Conservation (phyloP, 2,329 filamentous ascomycete species). For the Cylindrodendrum hubeiense region DNA sequence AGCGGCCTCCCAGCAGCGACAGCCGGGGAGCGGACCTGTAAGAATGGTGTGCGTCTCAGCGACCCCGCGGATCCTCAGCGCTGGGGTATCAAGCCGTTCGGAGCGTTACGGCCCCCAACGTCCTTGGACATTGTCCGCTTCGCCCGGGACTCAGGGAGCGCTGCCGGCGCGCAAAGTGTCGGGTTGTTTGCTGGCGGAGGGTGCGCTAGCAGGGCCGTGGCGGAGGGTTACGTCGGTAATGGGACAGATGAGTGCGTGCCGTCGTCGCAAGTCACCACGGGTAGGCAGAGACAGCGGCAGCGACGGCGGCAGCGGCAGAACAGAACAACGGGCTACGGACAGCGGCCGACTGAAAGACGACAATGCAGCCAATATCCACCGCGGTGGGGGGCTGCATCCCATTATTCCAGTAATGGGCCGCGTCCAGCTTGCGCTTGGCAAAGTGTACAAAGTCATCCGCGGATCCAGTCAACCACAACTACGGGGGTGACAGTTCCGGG, state of each 20-base stretch:
- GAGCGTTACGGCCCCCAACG: not conserved
- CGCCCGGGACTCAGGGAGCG: not conserved
- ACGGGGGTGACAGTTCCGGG: slow-evolving; percentile 10
- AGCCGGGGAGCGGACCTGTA: not conserved
- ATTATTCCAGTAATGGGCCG: not conserved
- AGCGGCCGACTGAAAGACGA: not conserved
- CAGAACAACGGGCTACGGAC: not conserved
- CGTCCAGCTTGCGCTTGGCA: not conserved
- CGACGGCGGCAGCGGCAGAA: too few relatives aligned
- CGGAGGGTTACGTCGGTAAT: not conserved
- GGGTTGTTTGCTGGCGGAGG: not conserved
- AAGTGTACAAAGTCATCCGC: not conserved
- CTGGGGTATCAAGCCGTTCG: not conserved
- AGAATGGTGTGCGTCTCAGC: too few relatives aligned
- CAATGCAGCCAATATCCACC: not conserved
- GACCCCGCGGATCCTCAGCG: not conserved
- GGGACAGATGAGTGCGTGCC: not conserved
- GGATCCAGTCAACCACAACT: not conserved
- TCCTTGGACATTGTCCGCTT: not conserved
- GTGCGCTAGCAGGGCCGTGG: not conserved
- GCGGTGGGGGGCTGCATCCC: not conserved
- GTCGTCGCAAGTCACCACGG: too few relatives aligned
- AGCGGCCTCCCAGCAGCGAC: slow-evolving; percentile 6
- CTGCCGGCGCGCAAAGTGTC: not conserved
- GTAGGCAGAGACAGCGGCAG: too few relatives aligned